phyloP scores from a whole-genome alignment of 352 stramenopile genomes.

The Plasmopara halstedii region DNA sequence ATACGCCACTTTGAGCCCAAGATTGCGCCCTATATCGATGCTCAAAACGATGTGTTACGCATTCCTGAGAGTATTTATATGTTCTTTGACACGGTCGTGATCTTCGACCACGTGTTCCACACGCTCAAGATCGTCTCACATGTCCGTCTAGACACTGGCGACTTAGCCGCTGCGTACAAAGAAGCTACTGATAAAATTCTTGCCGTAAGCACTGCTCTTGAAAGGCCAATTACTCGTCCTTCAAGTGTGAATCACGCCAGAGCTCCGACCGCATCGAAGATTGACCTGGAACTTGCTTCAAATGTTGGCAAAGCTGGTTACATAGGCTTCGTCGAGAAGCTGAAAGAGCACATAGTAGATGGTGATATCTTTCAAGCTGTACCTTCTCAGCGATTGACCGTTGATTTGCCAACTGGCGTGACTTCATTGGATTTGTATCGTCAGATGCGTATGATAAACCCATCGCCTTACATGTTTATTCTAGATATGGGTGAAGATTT shows the following conservation, averaged over 20 bases:
- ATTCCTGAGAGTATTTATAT: constrained; percentile 88
- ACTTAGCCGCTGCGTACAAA: constrained; percentile 61
- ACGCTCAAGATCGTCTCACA: constrained; percentile 87
- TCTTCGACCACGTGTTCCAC: constrained; percentile 88
- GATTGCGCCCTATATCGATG: constrained; percentile 66
- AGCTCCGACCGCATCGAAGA: constrained; percentile 26
- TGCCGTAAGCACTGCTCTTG: constrained; percentile 47
- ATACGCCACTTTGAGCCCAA: constrained; percentile 86
- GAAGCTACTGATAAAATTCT: constrained; percentile 69
- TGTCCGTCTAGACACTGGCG: constrained; percentile 53
- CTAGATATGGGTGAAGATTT: constrained; percentile 80
- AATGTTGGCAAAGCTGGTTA: constrained; percentile 81
- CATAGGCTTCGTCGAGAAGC: constrained; percentile 80
- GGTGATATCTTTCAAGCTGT: constrained; percentile 89
- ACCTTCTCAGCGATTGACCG: constrained; percentile 67
- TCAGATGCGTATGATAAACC: constrained; percentile 85
- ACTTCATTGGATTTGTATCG: constrained; percentile 79
- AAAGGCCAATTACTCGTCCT: constrained; percentile 48
- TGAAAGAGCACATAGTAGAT: constrained; percentile 86
- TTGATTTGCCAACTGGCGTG: constrained; percentile 61
- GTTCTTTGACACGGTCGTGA: constrained; percentile 85
- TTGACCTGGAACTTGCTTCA: constrained; percentile 67
- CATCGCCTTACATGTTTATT: constrained; percentile 88
- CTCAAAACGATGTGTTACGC: constrained; percentile 69
- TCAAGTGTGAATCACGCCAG: constrained; percentile 54